phyloP scores from a whole-genome alignment of 805 yeast genomes.

The Hanseniaspora thailandica region DNA sequence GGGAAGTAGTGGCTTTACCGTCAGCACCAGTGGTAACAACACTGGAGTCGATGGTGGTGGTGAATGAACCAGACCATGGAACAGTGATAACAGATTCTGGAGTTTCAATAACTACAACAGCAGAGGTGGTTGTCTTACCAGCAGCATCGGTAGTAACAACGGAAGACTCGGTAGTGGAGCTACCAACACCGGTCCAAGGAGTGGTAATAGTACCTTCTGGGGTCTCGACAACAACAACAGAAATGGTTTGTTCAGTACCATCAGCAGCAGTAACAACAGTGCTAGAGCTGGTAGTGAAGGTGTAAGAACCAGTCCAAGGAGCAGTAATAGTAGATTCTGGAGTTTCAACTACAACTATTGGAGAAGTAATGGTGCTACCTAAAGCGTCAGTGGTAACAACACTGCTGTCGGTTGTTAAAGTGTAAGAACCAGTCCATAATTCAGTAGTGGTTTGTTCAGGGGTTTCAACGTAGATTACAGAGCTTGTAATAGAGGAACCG shows the following conservation, averaged over 20 bases:
- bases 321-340: background rate
- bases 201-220: background rate
- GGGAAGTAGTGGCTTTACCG: background rate
- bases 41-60: background rate
- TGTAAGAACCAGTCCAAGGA: background rate
- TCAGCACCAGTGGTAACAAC: background rate
- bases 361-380: background rate
- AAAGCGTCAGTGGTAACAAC: background rate
- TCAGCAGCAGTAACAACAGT: background rate
- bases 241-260: too few species aligned
- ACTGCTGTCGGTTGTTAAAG: background rate
- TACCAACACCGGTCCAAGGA: background rate
- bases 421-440: background rate
- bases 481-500: background rate
- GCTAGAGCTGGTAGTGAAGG: background rate
- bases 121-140: background rate
- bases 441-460: background rate
- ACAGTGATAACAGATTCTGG: background rate
- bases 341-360: background rate
- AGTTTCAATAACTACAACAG: background rate
- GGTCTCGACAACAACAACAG: background rate
- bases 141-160: background rate
- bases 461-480: background rate
- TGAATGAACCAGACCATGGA: background rate
- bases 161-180: background rate